Percentiles rank a stretch among this genome's conserved stretches.
Conservation (phyloP, 2,329 filamentous ascomycete genomes). For the Fonsecaea erecta region DNA sequence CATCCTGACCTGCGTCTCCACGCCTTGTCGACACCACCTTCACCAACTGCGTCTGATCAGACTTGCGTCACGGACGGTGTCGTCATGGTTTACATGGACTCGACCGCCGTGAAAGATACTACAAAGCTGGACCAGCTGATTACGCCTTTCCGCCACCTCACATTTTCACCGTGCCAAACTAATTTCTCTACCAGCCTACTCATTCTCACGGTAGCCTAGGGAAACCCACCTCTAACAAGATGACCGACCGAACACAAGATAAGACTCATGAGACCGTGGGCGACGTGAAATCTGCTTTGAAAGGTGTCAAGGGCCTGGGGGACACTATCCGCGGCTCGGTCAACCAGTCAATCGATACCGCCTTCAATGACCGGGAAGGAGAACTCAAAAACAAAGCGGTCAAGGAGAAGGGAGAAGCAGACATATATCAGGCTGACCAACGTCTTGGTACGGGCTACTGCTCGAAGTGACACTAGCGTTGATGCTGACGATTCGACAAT, state of each 20-base stretch:
- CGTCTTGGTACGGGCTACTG: conserved; percentile 10
- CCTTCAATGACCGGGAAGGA: conserved; percentile 29
- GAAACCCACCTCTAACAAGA: not conserved
- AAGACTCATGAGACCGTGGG: conserved; percentile 19
- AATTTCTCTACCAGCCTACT: not conserved
- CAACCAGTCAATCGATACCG: conserved; percentile 29
- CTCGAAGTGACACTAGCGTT: not conserved
- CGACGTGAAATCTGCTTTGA: conserved; percentile 27
- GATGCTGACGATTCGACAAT: conserved; percentile 3
- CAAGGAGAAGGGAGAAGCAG: conserved; percentile 29
- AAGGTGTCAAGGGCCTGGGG: conserved; percentile 31
- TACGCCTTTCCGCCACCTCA: not conserved
- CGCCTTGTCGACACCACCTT: not conserved
- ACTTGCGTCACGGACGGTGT: conserved; percentile 3
- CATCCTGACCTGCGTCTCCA: not conserved
- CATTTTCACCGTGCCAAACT: not conserved
- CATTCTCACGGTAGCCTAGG: not conserved
- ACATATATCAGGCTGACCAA: conserved; percentile 23
- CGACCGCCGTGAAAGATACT: not conserved
- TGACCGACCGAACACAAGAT: conserved; percentile 29
- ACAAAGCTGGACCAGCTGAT: not conserved
- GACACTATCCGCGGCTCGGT: conserved; percentile 32
- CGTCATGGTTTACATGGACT: conserved; percentile 1
- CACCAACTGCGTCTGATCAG: not conserved
- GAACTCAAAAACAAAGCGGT: conserved; percentile 24